Evolutionary conservation across 1,139 yeast genomes (phyloP).

Genomic region (Scheffersomyces segobiensis): DNA sequence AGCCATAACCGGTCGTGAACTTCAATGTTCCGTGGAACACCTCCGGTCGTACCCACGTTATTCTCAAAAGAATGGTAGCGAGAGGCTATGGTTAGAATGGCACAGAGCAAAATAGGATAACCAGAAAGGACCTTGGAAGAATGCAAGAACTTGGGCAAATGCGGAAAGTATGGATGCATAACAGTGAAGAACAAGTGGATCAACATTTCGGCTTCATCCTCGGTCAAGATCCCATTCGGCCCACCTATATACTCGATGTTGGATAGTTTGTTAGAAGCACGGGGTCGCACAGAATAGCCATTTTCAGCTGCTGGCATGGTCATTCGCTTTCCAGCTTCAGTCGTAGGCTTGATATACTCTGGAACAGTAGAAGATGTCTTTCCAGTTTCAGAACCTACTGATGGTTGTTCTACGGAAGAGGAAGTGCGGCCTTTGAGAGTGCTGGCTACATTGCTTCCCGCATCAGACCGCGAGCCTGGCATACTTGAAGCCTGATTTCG

Average conservation of each 20-base stretch:
- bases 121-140: slow-evolving; percentile 66
- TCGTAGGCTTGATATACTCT: slow-evolving; percentile 11
- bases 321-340: slow-evolving; percentile 16
- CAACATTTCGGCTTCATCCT: slow-evolving; percentile 63
- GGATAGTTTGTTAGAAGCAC: slow-evolving; percentile 50
- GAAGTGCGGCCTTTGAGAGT: background rate
- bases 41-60: slow-evolving; percentile 26
- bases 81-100: slow-evolving; percentile 76
- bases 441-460: background rate
- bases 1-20: slow-evolving; percentile 82
- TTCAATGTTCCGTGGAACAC: slow-evolving; percentile 52
- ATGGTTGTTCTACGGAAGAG: background rate
- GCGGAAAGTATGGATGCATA: slow-evolving; percentile 90
- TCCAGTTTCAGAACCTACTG: background rate
- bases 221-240: slow-evolving; percentile 59
- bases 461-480: background rate
- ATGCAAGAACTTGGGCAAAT: slow-evolving; percentile 73
- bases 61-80: slow-evolving; percentile 64
- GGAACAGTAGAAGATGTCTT: slow-evolving; percentile 9
- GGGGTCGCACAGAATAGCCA: slow-evolving; percentile 52
- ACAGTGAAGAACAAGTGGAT: slow-evolving; percentile 69
- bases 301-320: slow-evolving; percentile 50
- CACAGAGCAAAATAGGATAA: slow-evolving; percentile 78
- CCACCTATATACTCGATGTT: slow-evolving; percentile 68
- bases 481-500: background rate